phyloP scores from a whole-genome alignment of 208 protist species.

The Willaertia magna region DNA sequence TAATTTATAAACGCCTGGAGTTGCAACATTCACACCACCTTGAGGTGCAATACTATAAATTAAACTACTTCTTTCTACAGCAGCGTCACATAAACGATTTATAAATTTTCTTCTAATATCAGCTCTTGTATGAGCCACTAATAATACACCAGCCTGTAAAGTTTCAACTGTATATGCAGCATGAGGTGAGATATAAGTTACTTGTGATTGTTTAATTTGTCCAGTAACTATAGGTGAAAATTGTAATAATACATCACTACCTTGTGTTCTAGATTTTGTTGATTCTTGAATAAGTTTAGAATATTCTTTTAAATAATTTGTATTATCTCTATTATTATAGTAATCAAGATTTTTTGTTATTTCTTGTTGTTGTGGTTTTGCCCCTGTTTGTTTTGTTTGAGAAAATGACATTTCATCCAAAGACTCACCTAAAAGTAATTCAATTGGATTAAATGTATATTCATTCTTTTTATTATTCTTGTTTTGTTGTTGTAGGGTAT shows the following conservation, averaged over 20 bases:
- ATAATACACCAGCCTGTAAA: constrained; percentile 2
- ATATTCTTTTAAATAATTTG: too few relatives aligned
- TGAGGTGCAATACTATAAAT: constrained; percentile 5
- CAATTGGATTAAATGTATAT: too few relatives aligned
- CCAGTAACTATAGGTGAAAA: background rate
- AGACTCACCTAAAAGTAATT: too few relatives aligned
- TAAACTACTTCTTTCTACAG: background rate
- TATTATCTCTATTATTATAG: too few relatives aligned
- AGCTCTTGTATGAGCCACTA: background rate
- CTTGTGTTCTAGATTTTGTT: background rate
- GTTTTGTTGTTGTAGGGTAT: too few relatives aligned
- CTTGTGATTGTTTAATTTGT: background rate
- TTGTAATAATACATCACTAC: background rate
- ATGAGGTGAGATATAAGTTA: background rate
- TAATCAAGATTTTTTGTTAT: too few relatives aligned
- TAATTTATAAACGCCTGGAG: constrained; percentile 6
- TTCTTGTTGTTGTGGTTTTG: too few relatives aligned
- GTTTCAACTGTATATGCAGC: background rate
- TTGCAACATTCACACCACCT: background rate
- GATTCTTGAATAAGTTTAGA: too few relatives aligned
- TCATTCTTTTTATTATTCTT: too few relatives aligned
- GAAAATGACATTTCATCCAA: too few relatives aligned
- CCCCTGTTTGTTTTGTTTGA: too few relatives aligned
- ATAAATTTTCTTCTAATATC: constrained; percentile 10
- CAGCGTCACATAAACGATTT: constrained; percentile 4